These are phyloP conservation scores for Cladorrhinum sp. DNA, from an alignment of 2,329 filamentous ascomycete species.

Conservation along the genomic window DNA sequence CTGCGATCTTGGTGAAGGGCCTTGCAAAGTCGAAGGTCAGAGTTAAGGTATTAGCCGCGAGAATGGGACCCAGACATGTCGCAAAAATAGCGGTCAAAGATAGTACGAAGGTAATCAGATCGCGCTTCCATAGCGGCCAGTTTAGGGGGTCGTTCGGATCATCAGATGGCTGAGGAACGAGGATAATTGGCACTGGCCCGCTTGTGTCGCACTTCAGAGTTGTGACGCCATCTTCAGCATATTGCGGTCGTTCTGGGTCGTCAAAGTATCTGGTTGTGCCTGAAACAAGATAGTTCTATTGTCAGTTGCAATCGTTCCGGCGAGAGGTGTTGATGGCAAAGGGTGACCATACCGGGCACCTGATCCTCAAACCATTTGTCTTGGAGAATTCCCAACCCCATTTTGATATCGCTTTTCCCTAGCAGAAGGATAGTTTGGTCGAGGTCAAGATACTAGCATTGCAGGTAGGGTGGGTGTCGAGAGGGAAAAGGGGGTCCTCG, in stretches of 20 bases:
- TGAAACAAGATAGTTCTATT: conserved; percentile 26
- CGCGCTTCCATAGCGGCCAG: conserved; percentile 84
- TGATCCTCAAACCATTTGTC: conserved; percentile 57
- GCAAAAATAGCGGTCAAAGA: conserved; percentile 80
- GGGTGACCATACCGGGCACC: conserved; percentile 63
- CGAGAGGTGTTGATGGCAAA: neutral
- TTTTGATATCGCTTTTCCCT: conserved; percentile 34
- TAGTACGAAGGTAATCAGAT: conserved; percentile 73
- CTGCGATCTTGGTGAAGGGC: conserved; percentile 71
- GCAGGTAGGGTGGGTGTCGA: conserved; percentile 1
- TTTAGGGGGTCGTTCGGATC: conserved; percentile 84
- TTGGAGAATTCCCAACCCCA: conserved; percentile 74
- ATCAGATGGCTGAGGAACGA: conserved; percentile 84
- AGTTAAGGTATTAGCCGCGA: conserved; percentile 83
- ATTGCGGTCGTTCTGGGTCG: conserved; percentile 49
- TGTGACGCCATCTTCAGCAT: conserved; percentile 37
- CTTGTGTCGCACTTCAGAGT: conserved; percentile 70
- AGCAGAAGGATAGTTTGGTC: neutral
- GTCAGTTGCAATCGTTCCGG: conserved; percentile 2
- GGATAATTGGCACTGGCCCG: conserved; percentile 67
- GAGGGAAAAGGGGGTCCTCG: neutral
- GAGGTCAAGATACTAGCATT: conserved; percentile 6
- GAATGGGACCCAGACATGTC: conserved; percentile 77
- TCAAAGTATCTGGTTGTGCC: conserved; percentile 65
- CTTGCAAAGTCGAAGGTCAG: conserved; percentile 64